Conservation (phyloP, 2,329 filamentous ascomycete species). For the Scedosporium dehoogii region DNA sequence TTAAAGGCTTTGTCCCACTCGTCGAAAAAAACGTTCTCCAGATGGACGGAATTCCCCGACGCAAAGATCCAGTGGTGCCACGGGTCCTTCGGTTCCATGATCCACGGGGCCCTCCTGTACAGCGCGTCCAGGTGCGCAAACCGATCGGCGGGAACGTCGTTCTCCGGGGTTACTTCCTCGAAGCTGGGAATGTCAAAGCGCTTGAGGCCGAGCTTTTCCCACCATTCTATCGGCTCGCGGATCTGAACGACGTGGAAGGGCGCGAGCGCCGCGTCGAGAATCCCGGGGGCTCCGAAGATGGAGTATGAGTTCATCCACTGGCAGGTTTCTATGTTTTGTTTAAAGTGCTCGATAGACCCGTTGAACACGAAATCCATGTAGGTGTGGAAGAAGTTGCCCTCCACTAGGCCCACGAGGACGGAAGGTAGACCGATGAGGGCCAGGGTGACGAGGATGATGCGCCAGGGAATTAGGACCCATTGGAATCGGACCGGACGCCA, state of each 20-base stretch:
- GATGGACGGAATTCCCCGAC: not conserved
- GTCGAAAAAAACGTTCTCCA: not conserved
- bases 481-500: not conserved
- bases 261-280: not conserved
- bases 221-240: not conserved
- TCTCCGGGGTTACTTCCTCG: not conserved
- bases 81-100: not conserved
- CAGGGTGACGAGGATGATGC: not conserved
- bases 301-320: not conserved
- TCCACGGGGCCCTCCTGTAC: not conserved
- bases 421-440: not conserved
- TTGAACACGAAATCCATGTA: not conserved
- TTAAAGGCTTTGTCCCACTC: not conserved
- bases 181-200: not conserved
- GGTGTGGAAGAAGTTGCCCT: not conserved
- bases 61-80: not conserved
- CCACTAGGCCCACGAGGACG: not conserved
- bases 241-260: not conserved
- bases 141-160: not conserved
- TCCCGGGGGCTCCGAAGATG: not conserved
- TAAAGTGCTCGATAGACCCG: not conserved
- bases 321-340: not conserved
- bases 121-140: not conserved
- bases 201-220: not conserved
- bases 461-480: not conserved